Base-by-base conservation (phyloP, 495 filamentous ascomycete species). In the Xylaria bambusicola region DNA sequence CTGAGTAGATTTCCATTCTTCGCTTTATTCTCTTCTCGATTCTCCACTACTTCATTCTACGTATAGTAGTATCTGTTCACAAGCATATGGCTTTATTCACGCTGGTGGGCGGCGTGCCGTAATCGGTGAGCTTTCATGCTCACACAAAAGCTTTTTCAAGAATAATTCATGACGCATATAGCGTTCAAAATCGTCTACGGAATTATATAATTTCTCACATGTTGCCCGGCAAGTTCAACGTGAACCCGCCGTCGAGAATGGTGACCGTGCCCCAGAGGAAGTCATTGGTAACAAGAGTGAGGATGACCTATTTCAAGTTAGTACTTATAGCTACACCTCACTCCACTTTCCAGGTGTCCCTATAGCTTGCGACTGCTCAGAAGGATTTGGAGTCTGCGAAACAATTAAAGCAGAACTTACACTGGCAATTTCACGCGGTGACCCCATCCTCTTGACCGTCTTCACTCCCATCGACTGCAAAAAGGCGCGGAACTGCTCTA, bases 361-460 rank as follows among this genome's bases (percentile, higher is more conserved):
- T 17, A 0, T 3, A 0, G 38, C 9, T 20, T 12, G 7, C 21
- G 6, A 6, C 2, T 23, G 36, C 9, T 3, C 0, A 38, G 1
- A 38, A 2, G 38, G 18, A 15, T 9, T 8, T 21, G 13, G 13
- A 44, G 17, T 21, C 10, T 21, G 2, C 10, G 10, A 33, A 5
- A 33, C 41, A 21, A 44, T 44, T 7, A 17, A 17, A 10, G 18
- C 1, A 23, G 10, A 18, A 62, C 67, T 42, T 55, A 68, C 67
- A 44, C 65, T 70, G 6, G 68, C 65, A 51, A 68, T 6, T 18
- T 70, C 68, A 53, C 63, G 45, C 2, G 62, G 51, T 15, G 52
- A 64, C 0, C 68, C 65, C 65, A 70, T 68, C 13, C 67, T 55
- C n/a, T 70, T 70, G n/a, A 65, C 50, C 6, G 21, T 53, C 20